phyloP scores from a whole-genome alignment of 192 early-diverging fungal species.

The Entrophospora sp. region DNA sequence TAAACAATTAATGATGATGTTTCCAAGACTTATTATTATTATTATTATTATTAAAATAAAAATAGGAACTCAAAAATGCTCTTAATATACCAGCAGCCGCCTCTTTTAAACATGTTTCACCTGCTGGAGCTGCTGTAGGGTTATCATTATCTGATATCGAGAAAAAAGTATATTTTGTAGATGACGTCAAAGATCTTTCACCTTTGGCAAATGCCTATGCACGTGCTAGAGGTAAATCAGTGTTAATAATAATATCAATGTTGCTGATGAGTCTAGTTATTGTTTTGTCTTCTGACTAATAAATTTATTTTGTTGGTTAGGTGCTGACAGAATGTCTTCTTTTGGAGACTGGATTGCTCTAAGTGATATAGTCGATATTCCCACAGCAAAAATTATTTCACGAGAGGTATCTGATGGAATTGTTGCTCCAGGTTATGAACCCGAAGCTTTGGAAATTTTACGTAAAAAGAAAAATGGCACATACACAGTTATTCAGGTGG shows the following conservation, averaged over 20 bases:
- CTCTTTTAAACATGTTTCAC: constrained; percentile 98
- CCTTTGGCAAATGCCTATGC: constrained; percentile 92
- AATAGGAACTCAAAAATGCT: constrained; percentile 73
- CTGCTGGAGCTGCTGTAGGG: constrained; percentile 94
- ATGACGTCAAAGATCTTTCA: constrained; percentile 71
- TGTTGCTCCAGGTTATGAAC: constrained; percentile 84
- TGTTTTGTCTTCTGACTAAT: too few species aligned
- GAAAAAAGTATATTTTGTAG: constrained; percentile 84
- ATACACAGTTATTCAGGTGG: constrained; percentile 79
- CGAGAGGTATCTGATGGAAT: constrained; percentile 87
- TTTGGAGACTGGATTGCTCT: constrained; percentile 53
- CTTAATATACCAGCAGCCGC: constrained; percentile 89
- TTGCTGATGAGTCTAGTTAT: too few species aligned
- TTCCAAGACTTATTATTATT: too few species aligned
- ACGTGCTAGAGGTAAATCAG: constrained; percentile 66
- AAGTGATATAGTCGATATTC: constrained; percentile 58
- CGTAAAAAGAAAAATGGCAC: constrained; percentile 95
- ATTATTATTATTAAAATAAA: too few species aligned
- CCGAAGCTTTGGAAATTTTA: constrained; percentile 83
- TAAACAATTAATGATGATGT: too few species aligned
- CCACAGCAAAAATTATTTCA: constrained; percentile 58
- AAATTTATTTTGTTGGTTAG: not conserved
- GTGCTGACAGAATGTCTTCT: constrained; percentile 98
- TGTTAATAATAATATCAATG: too few species aligned
- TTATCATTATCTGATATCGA: constrained; percentile 71